Base-by-base conservation (phyloP, 345 rosid genomes). In the Kernera saxatilis region DNA sequence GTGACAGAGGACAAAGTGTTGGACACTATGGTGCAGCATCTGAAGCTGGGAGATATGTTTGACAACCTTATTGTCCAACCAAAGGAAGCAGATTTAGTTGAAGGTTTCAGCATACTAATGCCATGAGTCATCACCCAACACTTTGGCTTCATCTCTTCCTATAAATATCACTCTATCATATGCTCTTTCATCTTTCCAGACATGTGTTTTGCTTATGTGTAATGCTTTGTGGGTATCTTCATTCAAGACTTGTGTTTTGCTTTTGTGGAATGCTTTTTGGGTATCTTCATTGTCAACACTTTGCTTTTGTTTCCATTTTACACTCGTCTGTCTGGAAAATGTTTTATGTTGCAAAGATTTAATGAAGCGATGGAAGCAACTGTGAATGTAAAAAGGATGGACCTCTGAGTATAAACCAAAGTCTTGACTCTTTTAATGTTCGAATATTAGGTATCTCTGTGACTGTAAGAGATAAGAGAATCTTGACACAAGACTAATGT, bases 1-100 rank as follows among this genome's bases (percentile, higher is more conserved):
- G 73, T 71, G 33, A 50, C 63, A 2, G 77, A 71, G 35, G 80
- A 77, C 12, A 58, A 64, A 8, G 57, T 77, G 23, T 72, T 77
- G 73, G 80, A 77, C 14, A 51, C 67, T 22, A 56, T 77, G 80
- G 76, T 77, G 18, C 62, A 77, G 48, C 76, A 71, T 71, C 7
- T 2, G 22, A 66, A 59, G 45, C 73, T 71, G 5, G 43, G 57
- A 0, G 73, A 77, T 15, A 77, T 77, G 73, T 77, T 77, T 72
- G 77, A 77, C 22, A 77, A 77, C 10, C 61, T 77, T 0, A 77
- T 77, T 6, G 52, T 64, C 18, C 77, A 77, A 58, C 80, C 72
- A 14, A 77, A 71, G 57, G 80, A 77, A 64, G 71, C 80, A 17
- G 80, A 77, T 58, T 51, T 77, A 10, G 76, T 77, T 37, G 72